Percentiles rank a stretch among this genome's conserved stretches.
Evolutionary conservation across 176 grass and related monocot species (phyloP).

Genomic region (Triticum aestivum): DNA sequence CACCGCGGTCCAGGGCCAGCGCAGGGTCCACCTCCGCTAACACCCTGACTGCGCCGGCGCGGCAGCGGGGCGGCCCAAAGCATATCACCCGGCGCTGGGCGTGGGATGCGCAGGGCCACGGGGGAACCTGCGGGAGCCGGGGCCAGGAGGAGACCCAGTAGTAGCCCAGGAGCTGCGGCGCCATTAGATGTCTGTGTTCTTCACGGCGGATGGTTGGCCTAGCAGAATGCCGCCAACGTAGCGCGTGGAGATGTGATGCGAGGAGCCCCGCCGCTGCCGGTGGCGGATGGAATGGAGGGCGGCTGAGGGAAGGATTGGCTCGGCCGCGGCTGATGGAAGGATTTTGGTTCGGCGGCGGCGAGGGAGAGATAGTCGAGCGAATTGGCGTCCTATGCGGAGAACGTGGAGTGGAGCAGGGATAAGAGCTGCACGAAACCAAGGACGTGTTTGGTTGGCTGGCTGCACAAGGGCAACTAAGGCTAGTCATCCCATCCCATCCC

Average conservation of each 20-base stretch:
- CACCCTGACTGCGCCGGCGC: background rate
- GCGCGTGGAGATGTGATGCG: background rate
- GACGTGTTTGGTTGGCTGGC: no score
- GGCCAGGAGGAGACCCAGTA: slow-evolving; percentile 37
- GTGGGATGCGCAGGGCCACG: slow-evolving; percentile 15
- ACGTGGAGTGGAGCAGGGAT: slow-evolving; percentile 2
- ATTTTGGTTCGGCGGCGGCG: background rate
- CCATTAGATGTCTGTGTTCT: slow-evolving; percentile 14
- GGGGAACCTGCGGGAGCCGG: slow-evolving; percentile 18
- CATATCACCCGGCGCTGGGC: slow-evolving; percentile 4
- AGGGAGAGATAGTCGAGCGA: background rate
- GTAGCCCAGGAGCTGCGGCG: slow-evolving; percentile 43
- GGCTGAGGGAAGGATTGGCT: background rate
- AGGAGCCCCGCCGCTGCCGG: background rate
- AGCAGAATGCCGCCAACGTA: background rate
- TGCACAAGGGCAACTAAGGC: no score
- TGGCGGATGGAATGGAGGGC: background rate
- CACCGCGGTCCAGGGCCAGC: background rate
- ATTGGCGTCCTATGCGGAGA: background rate
- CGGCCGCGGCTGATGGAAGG: background rate
- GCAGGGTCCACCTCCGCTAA: background rate
- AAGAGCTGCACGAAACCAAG: background rate
- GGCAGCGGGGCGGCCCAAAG: slow-evolving; percentile 4
- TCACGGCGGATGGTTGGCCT: background rate
- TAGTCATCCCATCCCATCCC: no score